Conservation (phyloP, 768 basidiomycete species). For the Leccinum aurantiacum region DNA sequence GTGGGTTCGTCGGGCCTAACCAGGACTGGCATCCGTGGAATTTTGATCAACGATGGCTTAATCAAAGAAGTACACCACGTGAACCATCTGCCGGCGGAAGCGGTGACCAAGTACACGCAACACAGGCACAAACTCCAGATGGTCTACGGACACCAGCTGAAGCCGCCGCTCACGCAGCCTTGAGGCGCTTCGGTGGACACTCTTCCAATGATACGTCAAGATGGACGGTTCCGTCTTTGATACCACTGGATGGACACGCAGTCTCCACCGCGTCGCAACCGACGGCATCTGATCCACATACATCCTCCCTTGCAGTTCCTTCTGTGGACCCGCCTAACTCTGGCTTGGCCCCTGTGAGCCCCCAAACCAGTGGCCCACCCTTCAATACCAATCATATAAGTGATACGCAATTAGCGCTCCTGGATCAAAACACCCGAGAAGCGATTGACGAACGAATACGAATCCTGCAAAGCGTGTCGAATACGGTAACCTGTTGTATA, state of each 20-base stretch:
- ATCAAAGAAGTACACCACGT: constrained; percentile 12
- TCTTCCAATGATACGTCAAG: constrained; percentile 10
- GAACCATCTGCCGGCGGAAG: constrained; percentile 12
- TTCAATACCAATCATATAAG: constrained; percentile 6
- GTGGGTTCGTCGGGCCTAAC: constrained; percentile 64
- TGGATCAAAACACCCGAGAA: constrained; percentile 72
- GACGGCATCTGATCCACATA: constrained; percentile 7
- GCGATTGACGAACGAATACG: constrained; percentile 83
- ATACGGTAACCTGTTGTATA: constrained; percentile 68
- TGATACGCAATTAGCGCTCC: constrained; percentile 59
- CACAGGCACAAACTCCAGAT: constrained; percentile 14
- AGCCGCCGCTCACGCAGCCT: constrained; percentile 68
- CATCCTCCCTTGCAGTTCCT: constrained; percentile 7
- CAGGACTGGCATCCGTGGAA: constrained; percentile 70
- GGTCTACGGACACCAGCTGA: constrained; percentile 38
- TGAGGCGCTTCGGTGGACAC: constrained; percentile 45
- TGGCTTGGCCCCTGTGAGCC: background rate
- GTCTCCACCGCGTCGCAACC: background rate
- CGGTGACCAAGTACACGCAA: background rate
- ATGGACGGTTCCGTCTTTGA: constrained; percentile 28
- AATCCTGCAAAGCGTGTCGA: constrained; percentile 76
- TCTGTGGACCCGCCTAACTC: background rate
- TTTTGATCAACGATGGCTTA: constrained; percentile 35
- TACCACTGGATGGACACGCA: constrained; percentile 23
- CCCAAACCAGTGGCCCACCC: constrained; percentile 25